These are phyloP conservation scores for Podospora pseudopauciseta DNA, from an alignment of 495 filamentous ascomycete genomes.

Conservation along the genomic window DNA sequence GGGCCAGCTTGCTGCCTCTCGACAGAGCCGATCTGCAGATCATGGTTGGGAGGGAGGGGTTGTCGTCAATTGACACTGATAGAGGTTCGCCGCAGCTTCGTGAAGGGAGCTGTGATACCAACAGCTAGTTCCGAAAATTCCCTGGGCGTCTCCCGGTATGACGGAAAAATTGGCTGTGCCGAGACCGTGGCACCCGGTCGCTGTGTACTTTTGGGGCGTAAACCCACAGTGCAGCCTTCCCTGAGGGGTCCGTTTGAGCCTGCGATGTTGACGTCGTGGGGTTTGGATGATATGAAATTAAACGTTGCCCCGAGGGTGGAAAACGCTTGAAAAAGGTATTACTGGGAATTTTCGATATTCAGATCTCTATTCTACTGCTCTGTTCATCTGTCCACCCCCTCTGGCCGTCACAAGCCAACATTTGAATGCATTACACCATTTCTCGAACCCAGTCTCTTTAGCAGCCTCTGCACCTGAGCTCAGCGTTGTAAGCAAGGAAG, in stretches of 20 bases:
- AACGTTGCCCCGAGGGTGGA: not conserved
- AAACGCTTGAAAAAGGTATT: not conserved
- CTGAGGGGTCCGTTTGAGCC: not conserved
- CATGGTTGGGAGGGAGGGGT: slow-evolving; percentile 62
- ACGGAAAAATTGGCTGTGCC: slow-evolving; percentile 36
- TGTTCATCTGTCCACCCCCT: not conserved
- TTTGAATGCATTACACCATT: not conserved
- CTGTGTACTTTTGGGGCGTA: not conserved
- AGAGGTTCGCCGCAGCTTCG: slow-evolving; percentile 31
- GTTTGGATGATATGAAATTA: not conserved
- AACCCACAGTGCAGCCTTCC: slow-evolving; percentile 6
- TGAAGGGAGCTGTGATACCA: slow-evolving; percentile 25
- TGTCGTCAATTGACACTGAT: slow-evolving; percentile 47
- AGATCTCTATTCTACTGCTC: not conserved
- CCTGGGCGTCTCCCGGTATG: slow-evolving; percentile 29
- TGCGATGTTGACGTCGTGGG: not conserved
- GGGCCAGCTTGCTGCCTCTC: slow-evolving; percentile 72
- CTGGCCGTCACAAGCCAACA: not conserved
- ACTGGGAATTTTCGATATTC: not conserved
- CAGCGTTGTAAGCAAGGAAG: slow-evolving; percentile 20
- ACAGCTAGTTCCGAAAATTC: slow-evolving; percentile 36
- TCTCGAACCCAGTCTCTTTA: slow-evolving; percentile 9
- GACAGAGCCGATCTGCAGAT: slow-evolving; percentile 76
- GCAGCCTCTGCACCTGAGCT: not conserved
- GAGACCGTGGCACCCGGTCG: slow-evolving; percentile 19